phyloP scores from a whole-genome alignment of 2,329 filamentous ascomycete species.

The Aureobasidium uvarum region DNA sequence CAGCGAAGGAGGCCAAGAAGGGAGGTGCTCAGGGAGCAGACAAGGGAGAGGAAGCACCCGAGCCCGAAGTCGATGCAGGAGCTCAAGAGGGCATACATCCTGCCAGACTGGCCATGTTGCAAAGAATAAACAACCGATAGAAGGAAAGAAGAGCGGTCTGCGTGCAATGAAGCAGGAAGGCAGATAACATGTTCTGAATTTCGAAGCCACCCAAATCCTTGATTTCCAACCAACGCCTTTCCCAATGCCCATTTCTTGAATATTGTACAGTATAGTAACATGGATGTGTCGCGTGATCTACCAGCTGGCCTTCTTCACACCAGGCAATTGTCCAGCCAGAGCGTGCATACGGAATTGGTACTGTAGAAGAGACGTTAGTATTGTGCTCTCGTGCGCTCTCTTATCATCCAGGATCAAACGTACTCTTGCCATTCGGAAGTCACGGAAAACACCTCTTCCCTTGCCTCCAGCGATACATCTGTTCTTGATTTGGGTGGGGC shows the following conservation, averaged over 20 bases:
- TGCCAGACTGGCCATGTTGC: slow-evolving; percentile 36
- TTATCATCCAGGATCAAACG: slow-evolving; percentile 41
- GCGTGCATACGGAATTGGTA: slow-evolving; percentile 93
- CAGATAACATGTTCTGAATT: slow-evolving; percentile 5
- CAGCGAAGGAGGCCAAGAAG: slow-evolving; percentile 41
- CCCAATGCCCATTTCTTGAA: slow-evolving; percentile 9
- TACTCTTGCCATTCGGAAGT: slow-evolving; percentile 90
- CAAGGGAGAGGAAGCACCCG: slow-evolving; percentile 31
- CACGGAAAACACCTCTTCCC: slow-evolving; percentile 82
- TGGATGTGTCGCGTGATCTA: slow-evolving; percentile 44
- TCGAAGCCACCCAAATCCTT: slow-evolving; percentile 15
- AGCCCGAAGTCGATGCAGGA: slow-evolving; percentile 25
- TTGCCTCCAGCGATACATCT: slow-evolving; percentile 91
- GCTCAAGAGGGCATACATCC: slow-evolving; percentile 37
- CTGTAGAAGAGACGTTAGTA: slow-evolving; percentile 49
- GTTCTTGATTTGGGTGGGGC: slow-evolving; percentile 90
- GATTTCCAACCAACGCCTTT: slow-evolving; percentile 19
- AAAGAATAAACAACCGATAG: slow-evolving; percentile 14
- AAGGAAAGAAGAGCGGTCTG: neutral
- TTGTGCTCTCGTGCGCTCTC: slow-evolving; percentile 30
- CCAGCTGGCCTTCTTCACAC: slow-evolving; percentile 96
- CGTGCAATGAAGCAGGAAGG: slow-evolving; percentile 3
- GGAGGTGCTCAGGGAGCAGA: slow-evolving; percentile 29
- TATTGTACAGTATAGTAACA: slow-evolving; percentile 17
- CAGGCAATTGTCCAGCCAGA: slow-evolving; percentile 77